Percentiles rank a stretch among this genome's conserved stretches.
Evolutionary conservation across 257 asterid species (phyloP).

Genomic region (Penstemon newberryi): DNA sequence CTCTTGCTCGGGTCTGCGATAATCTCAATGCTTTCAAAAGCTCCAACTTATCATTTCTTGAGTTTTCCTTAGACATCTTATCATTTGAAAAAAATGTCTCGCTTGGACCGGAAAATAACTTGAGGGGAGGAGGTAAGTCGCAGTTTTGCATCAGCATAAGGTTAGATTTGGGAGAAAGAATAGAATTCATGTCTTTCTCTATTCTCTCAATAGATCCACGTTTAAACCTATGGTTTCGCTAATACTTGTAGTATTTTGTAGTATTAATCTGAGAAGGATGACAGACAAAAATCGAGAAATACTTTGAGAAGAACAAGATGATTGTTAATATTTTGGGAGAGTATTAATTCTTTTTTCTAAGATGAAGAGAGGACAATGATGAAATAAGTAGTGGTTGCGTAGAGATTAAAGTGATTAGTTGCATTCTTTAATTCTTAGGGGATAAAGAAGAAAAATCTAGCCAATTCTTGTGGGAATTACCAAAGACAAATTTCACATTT

Average conservation of each 20-base stretch:
- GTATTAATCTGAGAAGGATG: background rate
- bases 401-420: slow-evolving; percentile 14
- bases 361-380: background rate
- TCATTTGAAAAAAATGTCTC: slow-evolving; percentile 17
- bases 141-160: slow-evolving; percentile 59
- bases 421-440: background rate
- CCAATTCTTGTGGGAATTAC: slow-evolving; percentile 39
- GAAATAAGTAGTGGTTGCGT: slow-evolving; percentile 9
- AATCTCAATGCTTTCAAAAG: slow-evolving; percentile 52
- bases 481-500: slow-evolving; percentile 20
- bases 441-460: slow-evolving; percentile 13
- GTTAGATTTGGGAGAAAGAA: slow-evolving; percentile 30
- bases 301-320: slow-evolving; percentile 1
- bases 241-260: background rate
- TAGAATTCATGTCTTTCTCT: slow-evolving; percentile 25
- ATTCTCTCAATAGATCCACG: slow-evolving; percentile 23
- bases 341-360: background rate
- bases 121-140: slow-evolving; percentile 69
- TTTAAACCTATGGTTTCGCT: slow-evolving; percentile 24
- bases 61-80: background rate
- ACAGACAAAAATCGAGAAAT: background rate
- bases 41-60: slow-evolving; percentile 39
- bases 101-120: slow-evolving; percentile 43
- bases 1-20: slow-evolving; percentile 69
- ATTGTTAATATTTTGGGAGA: slow-evolving; percentile 10